Evolutionary conservation across 495 filamentous ascomycete species (phyloP).

Genomic region (Tirmania nivea): DNA sequence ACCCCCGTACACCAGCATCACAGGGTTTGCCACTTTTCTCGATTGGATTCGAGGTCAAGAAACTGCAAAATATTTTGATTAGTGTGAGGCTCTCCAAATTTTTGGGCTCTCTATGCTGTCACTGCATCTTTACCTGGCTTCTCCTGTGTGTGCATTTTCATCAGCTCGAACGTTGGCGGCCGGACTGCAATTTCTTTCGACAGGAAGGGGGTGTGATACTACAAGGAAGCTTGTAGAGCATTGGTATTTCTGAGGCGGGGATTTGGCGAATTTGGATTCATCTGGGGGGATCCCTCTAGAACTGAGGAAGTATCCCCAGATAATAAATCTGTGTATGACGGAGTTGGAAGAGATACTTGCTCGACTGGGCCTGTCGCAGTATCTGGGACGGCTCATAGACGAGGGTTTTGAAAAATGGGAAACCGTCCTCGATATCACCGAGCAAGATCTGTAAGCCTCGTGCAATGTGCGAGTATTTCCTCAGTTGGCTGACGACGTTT

Average conservation of each 20-base stretch:
- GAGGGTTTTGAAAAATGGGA: conserved; percentile 71
- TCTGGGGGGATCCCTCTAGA: conserved; percentile 12
- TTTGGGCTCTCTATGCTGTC: conserved; percentile 18
- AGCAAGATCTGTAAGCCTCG: conserved; percentile 46
- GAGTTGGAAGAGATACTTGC: conserved; percentile 37
- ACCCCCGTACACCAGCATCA: not conserved
- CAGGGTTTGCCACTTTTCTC: conserved; percentile 13
- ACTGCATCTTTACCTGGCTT: conserved; percentile 8
- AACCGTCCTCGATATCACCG: conserved; percentile 55
- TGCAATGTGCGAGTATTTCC: conserved; percentile 1
- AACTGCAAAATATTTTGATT: conserved; percentile 12
- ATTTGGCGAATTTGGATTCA: not conserved
- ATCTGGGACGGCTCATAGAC: conserved; percentile 42
- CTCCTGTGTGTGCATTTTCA: conserved; percentile 9
- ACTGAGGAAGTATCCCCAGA: conserved; percentile 13
- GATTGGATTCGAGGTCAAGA: conserved; percentile 16
- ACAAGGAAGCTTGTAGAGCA: not conserved
- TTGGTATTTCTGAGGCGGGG: not conserved
- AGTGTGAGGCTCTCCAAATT: conserved; percentile 18
- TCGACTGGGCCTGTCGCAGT: conserved; percentile 52
- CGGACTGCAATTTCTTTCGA: conserved; percentile 15
- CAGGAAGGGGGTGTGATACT: not conserved
- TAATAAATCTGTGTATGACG: conserved; percentile 28
- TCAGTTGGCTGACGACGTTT: conserved; percentile 4
- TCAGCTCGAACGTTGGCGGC: conserved; percentile 18